These are phyloP conservation scores for Colletotrichum tropicale DNA, from an alignment of 2,329 filamentous ascomycete genomes.

Conservation along the genomic window DNA sequence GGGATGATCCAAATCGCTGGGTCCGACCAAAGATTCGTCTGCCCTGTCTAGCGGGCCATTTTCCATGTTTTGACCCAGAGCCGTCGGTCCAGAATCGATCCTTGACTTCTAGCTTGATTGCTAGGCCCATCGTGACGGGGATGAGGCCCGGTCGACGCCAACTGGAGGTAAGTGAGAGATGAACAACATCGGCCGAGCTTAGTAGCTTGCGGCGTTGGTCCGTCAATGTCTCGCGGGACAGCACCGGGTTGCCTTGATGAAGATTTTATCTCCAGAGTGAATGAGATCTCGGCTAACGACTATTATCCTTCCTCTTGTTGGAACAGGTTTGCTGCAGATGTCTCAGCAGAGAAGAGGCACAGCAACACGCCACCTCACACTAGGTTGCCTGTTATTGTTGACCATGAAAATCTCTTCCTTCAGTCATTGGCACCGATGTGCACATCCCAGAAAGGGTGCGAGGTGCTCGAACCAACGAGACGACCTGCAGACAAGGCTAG, in stretches of 20 bases:
- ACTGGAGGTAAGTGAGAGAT: background rate
- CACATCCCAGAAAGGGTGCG: background rate
- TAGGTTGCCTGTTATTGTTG: background rate
- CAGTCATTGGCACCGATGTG: background rate
- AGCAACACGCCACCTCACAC: background rate
- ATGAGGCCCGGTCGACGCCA: background rate
- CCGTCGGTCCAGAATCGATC: background rate
- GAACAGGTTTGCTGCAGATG: background rate
- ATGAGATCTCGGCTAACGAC: background rate
- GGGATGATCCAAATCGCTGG: constrained; percentile 4
- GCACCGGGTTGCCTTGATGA: background rate
- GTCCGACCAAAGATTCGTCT: background rate
- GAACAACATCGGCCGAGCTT: background rate
- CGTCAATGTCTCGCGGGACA: background rate
- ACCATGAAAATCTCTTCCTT: background rate
- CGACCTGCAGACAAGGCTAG: background rate
- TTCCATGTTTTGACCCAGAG: background rate
- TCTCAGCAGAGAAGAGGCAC: background rate
- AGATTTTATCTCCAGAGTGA: background rate
- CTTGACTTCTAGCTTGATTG: background rate
- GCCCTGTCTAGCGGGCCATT: background rate
- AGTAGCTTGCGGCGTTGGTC: background rate
- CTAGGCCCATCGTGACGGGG: background rate
- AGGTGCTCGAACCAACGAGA: background rate
- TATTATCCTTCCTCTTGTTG: background rate